A percentile compares a stretch with the other conserved stretches of the same genome.
Evolutionary conservation across 257 asterid species (phyloP).

Genomic region (Penstemon barbatus): DNA sequence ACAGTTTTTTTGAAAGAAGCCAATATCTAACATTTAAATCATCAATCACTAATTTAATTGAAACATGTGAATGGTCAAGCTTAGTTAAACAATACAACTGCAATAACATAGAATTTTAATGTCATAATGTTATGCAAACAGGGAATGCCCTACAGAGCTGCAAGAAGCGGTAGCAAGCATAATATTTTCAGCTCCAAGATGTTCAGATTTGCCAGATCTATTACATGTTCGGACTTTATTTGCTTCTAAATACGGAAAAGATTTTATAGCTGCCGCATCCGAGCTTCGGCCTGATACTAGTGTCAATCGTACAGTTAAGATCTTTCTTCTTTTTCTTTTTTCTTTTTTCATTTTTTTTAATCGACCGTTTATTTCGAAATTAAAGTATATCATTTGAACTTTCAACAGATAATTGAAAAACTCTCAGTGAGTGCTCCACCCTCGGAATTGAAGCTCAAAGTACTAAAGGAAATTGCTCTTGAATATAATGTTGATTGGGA

Average conservation of each 20-base stretch:
- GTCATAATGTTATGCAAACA: slow-evolving; percentile 35
- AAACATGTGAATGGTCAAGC: background rate
- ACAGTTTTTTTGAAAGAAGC: background rate
- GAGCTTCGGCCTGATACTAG: slow-evolving; percentile 95
- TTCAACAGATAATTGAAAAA: slow-evolving; percentile 78
- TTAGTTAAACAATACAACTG: background rate
- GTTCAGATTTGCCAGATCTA: slow-evolving; percentile 91
- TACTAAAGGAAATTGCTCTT: slow-evolving; percentile 65
- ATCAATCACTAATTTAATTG: background rate
- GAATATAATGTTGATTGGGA: slow-evolving; percentile 75
- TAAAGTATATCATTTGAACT: slow-evolving; percentile 21
- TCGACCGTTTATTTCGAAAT: background rate
- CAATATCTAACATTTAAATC: background rate
- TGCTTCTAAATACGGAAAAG: slow-evolving; percentile 89
- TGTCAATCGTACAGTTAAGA: slow-evolving; percentile 91
- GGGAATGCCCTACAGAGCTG: slow-evolving; percentile 88
- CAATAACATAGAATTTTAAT: background rate
- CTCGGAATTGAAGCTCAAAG: slow-evolving; percentile 59
- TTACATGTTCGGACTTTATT: slow-evolving; percentile 73
- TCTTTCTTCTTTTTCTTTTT: slow-evolving; percentile 10
- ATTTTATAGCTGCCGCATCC: slow-evolving; percentile 84
- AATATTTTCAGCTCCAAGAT: slow-evolving; percentile 89
- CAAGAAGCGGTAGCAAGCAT: slow-evolving; percentile 94
- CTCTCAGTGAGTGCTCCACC: slow-evolving; percentile 78
- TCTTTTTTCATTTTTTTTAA: slow-evolving; percentile 2